Evolutionary conservation across 192 early-diverging fungal species (phyloP), one percentile per base, ranked within the genome.

Genomic region (Linnemannia hyalina): DNA sequence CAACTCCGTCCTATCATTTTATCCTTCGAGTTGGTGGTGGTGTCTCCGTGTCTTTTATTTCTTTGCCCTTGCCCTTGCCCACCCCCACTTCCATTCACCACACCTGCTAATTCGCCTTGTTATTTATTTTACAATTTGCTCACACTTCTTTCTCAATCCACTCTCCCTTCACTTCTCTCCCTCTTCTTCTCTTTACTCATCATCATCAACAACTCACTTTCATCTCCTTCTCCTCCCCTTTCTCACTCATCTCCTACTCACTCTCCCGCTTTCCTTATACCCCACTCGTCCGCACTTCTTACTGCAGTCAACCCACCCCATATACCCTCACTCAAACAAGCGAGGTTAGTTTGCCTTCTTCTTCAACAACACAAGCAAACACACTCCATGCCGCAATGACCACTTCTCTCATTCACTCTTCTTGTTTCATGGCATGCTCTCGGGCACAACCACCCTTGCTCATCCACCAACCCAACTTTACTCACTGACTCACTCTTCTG

Each of bases 361-460:
- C 26, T 36, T 4, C n/a, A 40, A 40, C 38, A 40, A 40, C 38
- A 10, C 42, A 52, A 5, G 7, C 44, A n/a, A 36, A 73, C 23
- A 49, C 71, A 49, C 44, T 40, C 55, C n/a, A 15, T 26, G 32
- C 32, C 69, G 38, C 69, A 70, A 70, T 20, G 69, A 70, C 69
- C 36, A 38, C 35, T 15, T 42, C 69, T 4, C 13, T 42, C 69
- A 11, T 20, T 70, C 68, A 16, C 32, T 70, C 20, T 38, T 70
- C 38, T 26, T 40, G 35, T 36, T 70, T 29, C 18, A 20, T 13
- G 26, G 11, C 60, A 32, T 65, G 60, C 60, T 65, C 60, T 65
- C 60, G 26, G 60, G 26, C 35, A 29, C 38, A 40, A 40, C 13
- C 26, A 26, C 26, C n/a, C 11, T 29, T 65, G 60, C 60, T 65